Evolutionary conservation across 305 asterid species (phyloP).

Genomic region (Rubia tinctorum): DNA sequence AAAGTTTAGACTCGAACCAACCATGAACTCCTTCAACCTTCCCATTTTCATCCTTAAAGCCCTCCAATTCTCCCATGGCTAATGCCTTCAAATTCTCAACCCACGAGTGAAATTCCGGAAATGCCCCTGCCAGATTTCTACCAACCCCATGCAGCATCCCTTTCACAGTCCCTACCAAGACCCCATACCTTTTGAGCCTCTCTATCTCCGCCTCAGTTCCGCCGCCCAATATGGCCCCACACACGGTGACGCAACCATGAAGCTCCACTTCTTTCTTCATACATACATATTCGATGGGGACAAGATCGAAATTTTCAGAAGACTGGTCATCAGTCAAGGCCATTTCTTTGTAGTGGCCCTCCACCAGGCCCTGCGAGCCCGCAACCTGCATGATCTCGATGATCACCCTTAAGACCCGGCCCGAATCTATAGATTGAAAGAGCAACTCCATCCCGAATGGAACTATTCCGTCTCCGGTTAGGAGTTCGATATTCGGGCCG

Average conservation of each 20-base stretch:
- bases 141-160: constrained; percentile 32
- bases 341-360: constrained; percentile 33
- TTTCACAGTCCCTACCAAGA: constrained; percentile 47
- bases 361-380: constrained; percentile 51
- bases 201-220: constrained; percentile 54
- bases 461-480: constrained; percentile 50
- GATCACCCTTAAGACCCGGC: constrained; percentile 40
- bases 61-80: constrained; percentile 42
- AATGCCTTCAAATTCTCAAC: constrained; percentile 27
- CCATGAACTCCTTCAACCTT: constrained; percentile 22
- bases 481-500: constrained; percentile 57
- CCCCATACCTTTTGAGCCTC: constrained; percentile 51
- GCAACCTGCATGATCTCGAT: constrained; percentile 37
- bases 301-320: constrained; percentile 8
- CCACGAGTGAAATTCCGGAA: constrained; percentile 10
- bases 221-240: constrained; percentile 82
- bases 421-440: constrained; percentile 38
- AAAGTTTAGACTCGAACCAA: constrained; percentile 19
- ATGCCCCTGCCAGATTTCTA: constrained; percentile 7
- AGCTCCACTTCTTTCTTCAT: constrained; percentile 56
- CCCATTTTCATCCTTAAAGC: constrained; percentile 26
- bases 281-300: constrained; percentile 29
- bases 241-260: constrained; percentile 71
- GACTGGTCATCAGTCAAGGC: background rate
- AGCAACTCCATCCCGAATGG: constrained; percentile 57